phyloP scores from a whole-genome alignment of 257 asterid species.

The Primulina huaijiensis region DNA sequence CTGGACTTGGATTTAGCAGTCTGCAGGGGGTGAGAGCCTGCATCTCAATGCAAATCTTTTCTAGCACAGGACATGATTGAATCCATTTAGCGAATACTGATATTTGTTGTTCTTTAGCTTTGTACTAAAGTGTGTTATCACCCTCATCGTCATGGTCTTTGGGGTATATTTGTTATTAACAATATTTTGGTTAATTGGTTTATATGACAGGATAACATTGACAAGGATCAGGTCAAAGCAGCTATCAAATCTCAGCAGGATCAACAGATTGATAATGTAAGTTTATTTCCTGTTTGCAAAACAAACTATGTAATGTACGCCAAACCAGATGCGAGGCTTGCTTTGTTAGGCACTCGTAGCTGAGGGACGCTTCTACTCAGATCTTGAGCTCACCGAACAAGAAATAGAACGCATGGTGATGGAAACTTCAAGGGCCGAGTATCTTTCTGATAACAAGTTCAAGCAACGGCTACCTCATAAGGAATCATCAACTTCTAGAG shows the following conservation, averaged over 20 bases:
- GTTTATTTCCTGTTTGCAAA: slow-evolving; percentile 18
- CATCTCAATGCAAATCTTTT: neutral
- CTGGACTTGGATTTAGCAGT: slow-evolving; percentile 90
- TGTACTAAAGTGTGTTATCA: neutral
- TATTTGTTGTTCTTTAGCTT: neutral
- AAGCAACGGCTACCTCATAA: slow-evolving; percentile 56
- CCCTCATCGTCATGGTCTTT: neutral
- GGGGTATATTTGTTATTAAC: neutral
- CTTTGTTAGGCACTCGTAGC: slow-evolving; percentile 84
- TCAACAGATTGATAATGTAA: slow-evolving; percentile 90
- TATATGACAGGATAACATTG: slow-evolving; percentile 52
- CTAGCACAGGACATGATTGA: neutral
- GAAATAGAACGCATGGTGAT: slow-evolving; percentile 97
- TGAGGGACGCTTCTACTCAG: slow-evolving; percentile 94
- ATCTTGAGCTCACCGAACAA: slow-evolving; percentile 94
- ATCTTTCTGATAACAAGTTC: slow-evolving; percentile 61
- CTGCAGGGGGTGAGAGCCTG: slow-evolving; percentile 74
- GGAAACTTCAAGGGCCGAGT: slow-evolving; percentile 96
- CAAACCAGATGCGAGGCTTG: slow-evolving; percentile 14
- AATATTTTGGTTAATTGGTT: slow-evolving; percentile 11
- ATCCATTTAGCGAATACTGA: neutral
- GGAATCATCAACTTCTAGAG: slow-evolving; percentile 83
- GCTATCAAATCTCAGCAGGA: slow-evolving; percentile 98
- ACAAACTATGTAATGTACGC: neutral
- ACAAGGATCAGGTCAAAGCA: slow-evolving; percentile 90